Conservation (phyloP, 768 basidiomycete genomes). For the Pleurotus pulmonarius region DNA sequence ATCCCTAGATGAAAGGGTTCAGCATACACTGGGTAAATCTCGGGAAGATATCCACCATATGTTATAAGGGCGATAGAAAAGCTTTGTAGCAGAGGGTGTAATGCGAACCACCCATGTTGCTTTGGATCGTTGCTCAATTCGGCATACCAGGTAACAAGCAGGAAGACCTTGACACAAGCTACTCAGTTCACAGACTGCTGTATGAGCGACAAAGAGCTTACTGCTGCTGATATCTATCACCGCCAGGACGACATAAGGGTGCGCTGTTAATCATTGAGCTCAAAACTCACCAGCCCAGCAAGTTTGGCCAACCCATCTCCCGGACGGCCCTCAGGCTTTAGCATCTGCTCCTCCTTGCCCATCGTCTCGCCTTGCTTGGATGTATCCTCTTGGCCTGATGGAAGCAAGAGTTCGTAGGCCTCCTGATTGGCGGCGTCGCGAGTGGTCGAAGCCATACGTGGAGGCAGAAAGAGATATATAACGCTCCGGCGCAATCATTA, state of each 20-base stretch:
- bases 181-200: not conserved
- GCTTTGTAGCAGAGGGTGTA: slow-evolving; percentile 63
- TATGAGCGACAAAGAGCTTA: not conserved
- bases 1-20: slow-evolving; percentile 42
- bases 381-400: not conserved
- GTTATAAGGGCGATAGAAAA: slow-evolving; percentile 53
- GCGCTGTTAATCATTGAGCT: not conserved
- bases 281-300: slow-evolving; percentile 32
- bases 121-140: slow-evolving; percentile 43
- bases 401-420: slow-evolving; percentile 14
- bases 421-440: not conserved
- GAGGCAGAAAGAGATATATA: not conserved
- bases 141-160: slow-evolving; percentile 39
- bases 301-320: slow-evolving; percentile 32
- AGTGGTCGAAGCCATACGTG: not conserved
- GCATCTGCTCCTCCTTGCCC: slow-evolving; percentile 20
- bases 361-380: slow-evolving; percentile 10
- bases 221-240: not conserved
- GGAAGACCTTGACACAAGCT: slow-evolving; percentile 31
- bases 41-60: slow-evolving; percentile 43
- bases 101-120: slow-evolving; percentile 55
- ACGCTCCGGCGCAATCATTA: not conserved
- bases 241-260: not conserved
- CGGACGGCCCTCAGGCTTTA: slow-evolving; percentile 30
- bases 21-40: not conserved